Percentiles rank a stretch among this genome's conserved stretches.
These are phyloP conservation scores for Pyrenophora seminiperda DNA, from an alignment of 2,329 filamentous ascomycete species.

Conservation along the genomic window DNA sequence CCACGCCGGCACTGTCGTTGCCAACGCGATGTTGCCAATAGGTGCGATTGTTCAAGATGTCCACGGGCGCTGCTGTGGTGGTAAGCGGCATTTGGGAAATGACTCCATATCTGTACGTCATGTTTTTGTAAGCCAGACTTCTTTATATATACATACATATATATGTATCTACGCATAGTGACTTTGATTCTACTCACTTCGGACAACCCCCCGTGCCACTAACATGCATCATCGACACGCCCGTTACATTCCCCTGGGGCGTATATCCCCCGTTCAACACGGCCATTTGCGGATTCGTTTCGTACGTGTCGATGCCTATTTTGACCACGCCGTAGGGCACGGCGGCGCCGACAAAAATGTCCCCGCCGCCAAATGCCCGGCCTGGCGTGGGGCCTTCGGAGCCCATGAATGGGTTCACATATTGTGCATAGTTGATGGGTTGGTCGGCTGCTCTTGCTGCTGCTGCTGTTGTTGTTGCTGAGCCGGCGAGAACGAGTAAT, in stretches of 20 bases:
- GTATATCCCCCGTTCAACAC: conserved; percentile 46
- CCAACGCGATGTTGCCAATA: conserved; percentile 47
- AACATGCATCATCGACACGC: conserved; percentile 45
- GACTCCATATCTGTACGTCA: conserved; percentile 62
- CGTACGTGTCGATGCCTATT: conserved; percentile 43
- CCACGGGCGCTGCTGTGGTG: conserved; percentile 48
- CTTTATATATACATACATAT: no score
- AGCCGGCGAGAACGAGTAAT: no score
- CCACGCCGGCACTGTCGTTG: conserved; percentile 57
- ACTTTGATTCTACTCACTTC: conserved; percentile 55
- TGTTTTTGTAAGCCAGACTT: no score
- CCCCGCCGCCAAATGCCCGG: conserved; percentile 49
- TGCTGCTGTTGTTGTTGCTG: no score
- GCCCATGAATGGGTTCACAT: conserved; percentile 59
- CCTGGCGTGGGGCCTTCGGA: conserved; percentile 54
- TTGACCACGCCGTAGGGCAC: conserved; percentile 46
- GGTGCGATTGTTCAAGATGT: conserved; percentile 49
- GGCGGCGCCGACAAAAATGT: conserved; percentile 42
- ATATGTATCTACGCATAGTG: no score
- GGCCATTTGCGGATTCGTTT: conserved; percentile 27
- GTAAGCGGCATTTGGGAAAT: conserved; percentile 58
- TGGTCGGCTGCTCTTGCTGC: conserved; percentile 5
- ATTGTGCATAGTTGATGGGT: conserved; percentile 48
- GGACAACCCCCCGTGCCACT: conserved; percentile 67
- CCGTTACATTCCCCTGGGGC: conserved; percentile 45